Conservation (phyloP, 2,329 filamentous ascomycete genomes). For the Paecilomyces sp. region DNA sequence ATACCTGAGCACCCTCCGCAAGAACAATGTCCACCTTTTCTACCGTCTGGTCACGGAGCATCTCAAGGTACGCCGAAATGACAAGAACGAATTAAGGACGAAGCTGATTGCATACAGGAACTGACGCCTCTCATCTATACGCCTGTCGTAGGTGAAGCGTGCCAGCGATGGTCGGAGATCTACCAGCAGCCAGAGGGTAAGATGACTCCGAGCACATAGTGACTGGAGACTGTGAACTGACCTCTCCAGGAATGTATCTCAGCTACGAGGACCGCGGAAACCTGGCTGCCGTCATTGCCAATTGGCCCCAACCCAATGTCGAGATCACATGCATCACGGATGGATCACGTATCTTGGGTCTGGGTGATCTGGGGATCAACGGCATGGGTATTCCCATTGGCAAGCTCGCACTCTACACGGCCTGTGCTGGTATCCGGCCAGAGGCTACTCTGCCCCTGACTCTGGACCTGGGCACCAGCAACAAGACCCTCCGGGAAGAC, state of each 20-base stretch:
- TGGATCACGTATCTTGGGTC: conserved; percentile 81
- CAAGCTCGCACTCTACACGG: conserved; percentile 91
- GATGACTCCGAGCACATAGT: conserved; percentile 6
- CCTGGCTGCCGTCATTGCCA: conserved; percentile 77
- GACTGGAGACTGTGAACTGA: conserved; percentile 1
- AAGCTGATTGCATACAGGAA: conserved; percentile 25
- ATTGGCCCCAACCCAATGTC: conserved; percentile 84
- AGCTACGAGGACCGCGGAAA: conserved; percentile 92
- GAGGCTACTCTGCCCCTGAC: conserved; percentile 57
- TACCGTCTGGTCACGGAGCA: conserved; percentile 44
- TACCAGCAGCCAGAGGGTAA: conserved; percentile 86
- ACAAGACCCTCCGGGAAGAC: conserved; percentile 63
- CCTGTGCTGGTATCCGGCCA: conserved; percentile 89
- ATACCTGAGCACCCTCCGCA: conserved; percentile 43
- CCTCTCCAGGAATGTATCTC: conserved; percentile 66
- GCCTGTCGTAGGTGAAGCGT: conserved; percentile 75
- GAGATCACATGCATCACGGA: conserved; percentile 97
- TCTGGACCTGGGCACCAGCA: conserved; percentile 57
- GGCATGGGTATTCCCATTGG: conserved; percentile 97
- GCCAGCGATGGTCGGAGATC: conserved; percentile 89
- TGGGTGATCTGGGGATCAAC: conserved; percentile 93
- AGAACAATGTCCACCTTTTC: conserved; percentile 47
- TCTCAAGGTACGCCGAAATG: conserved; percentile 27
- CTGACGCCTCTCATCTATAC: conserved; percentile 46
- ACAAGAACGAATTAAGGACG: neutral